Percentiles rank a stretch among this genome's conserved stretches.
phyloP scores from a whole-genome alignment of 2,329 filamentous ascomycete species.

The Scytalidium sp. region DNA sequence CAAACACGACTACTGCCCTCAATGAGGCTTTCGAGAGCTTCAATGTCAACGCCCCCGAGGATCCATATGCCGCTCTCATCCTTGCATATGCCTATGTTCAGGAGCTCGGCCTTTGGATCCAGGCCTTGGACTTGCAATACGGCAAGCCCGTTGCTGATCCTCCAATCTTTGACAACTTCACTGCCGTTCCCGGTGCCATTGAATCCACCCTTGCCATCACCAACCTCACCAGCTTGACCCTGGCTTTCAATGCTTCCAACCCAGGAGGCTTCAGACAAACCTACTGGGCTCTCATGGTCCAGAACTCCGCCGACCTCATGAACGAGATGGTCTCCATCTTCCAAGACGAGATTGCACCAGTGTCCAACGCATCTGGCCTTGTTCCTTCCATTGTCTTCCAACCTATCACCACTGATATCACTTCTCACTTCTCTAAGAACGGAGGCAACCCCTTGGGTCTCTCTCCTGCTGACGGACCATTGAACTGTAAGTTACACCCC shows the following conservation, averaged over 20 bases:
- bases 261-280: conserved; percentile 16
- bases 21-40: conserved; percentile 4
- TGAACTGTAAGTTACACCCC: conserved; percentile 12
- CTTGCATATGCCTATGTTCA: conserved; percentile 5
- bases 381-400: conserved; percentile 28
- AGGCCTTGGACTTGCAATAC: conserved; percentile 5
- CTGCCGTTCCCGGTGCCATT: conserved; percentile 10
- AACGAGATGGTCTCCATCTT: conserved; percentile 17
- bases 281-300: conserved; percentile 9
- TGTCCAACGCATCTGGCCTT: conserved; percentile 11
- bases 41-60: conserved; percentile 5
- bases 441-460: conserved; percentile 26
- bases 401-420: conserved; percentile 36
- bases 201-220: conserved; percentile 13
- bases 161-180: conserved; percentile 13
- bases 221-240: conserved; percentile 13
- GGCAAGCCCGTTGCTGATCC: conserved; percentile 10
- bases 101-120: conserved; percentile 1
- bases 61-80: conserved; percentile 10
- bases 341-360: conserved; percentile 11
- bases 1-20: not conserved
- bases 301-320: conserved; percentile 9
- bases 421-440: conserved; percentile 31
- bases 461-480: conserved; percentile 7
- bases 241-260: conserved; percentile 17